Percentiles rank a stretch among this genome's conserved stretches.
phyloP scores from a whole-genome alignment of 2,329 filamentous ascomycete species.

The Epichloe sylvatica region DNA sequence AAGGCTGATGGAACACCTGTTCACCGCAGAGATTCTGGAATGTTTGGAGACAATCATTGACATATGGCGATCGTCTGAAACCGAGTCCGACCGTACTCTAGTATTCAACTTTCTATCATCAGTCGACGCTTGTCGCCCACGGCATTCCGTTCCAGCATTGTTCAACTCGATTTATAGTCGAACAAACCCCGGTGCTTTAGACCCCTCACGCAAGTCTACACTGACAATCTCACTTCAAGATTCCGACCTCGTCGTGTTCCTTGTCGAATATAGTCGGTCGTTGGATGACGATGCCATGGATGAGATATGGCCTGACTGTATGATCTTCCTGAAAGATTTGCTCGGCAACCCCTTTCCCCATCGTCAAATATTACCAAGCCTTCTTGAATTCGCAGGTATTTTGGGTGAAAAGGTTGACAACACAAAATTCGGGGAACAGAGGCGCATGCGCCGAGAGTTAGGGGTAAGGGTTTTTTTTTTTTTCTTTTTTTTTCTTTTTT shows the following conservation, averaged over 20 bases:
- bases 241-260: conserved; percentile 70
- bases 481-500: background rate
- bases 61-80: conserved; percentile 53
- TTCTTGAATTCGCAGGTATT: conserved; percentile 80
- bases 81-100: conserved; percentile 38
- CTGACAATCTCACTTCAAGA: conserved; percentile 76
- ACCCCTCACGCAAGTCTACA: conserved; percentile 69
- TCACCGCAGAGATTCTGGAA: conserved; percentile 81
- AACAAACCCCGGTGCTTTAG: conserved; percentile 69
- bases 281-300: conserved; percentile 96
- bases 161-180: conserved; percentile 95
- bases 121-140: conserved; percentile 78
- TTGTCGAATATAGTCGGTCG: conserved; percentile 79
- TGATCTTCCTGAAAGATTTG: conserved; percentile 77
- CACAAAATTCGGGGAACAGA: conserved; percentile 90
- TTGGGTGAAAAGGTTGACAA: conserved; percentile 94
- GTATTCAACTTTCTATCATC: conserved; percentile 82
- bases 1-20: conserved; percentile 80
- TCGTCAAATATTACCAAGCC: conserved; percentile 69
- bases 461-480: conserved; percentile 45
- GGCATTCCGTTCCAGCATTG: conserved; percentile 81
- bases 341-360: conserved; percentile 90
- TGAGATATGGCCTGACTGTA: conserved; percentile 94
- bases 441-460: conserved; percentile 79
- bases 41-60: conserved; percentile 84